Conservation (phyloP, 345 rosid genomes). For the Gossypium longicalyx region DNA sequence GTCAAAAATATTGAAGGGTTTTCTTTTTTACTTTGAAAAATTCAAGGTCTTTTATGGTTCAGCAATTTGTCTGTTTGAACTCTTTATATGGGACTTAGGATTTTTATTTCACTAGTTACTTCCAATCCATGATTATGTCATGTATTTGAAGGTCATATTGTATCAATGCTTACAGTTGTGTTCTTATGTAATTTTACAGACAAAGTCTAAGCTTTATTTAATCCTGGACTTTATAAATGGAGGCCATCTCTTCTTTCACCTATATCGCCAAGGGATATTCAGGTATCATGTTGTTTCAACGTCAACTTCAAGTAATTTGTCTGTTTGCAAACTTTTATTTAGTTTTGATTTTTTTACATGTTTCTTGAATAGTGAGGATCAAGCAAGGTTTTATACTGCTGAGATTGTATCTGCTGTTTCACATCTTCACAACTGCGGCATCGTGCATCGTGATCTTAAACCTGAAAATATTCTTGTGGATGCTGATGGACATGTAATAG, state of each 20-base stretch:
- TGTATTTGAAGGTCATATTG: not conserved
- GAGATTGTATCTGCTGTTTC: constrained; percentile 76
- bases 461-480: constrained; percentile 76
- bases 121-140: not conserved
- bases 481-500: constrained; percentile 60
- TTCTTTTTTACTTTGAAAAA: not conserved
- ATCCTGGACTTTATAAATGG: constrained; percentile 72
- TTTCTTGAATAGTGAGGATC: constrained; percentile 55
- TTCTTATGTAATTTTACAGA: constrained; percentile 34
- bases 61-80: not conserved
- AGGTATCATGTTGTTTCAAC: constrained; percentile 31
- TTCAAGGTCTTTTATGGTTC: not conserved
- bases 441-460: constrained; percentile 73
- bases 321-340: constrained; percentile 13
- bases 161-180: not conserved
- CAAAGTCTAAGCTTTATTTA: constrained; percentile 66
- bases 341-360: constrained; percentile 13
- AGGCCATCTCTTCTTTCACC: constrained; percentile 76
- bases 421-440: constrained; percentile 63
- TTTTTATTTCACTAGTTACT: not conserved
- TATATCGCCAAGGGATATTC: constrained; percentile 62
- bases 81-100: not conserved
- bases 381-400: constrained; percentile 64
- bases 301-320: not conserved
- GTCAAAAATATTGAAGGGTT: not conserved